Conservation (phyloP, 148 eudicot genomes). For the Cornus kousa region DNA sequence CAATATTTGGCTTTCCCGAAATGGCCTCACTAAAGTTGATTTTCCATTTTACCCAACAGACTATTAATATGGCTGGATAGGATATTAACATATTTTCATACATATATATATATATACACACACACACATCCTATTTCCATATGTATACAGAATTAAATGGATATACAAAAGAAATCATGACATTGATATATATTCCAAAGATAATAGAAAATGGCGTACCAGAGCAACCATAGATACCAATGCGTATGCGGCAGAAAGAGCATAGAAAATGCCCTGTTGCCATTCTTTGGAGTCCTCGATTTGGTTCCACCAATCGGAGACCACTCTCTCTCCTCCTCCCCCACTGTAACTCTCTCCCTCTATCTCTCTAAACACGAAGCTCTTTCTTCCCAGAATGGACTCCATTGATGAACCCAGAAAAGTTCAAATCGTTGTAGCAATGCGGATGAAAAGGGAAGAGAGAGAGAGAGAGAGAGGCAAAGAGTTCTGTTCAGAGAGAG, state of each 20-base stretch:
- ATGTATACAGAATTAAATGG: too few relatives aligned
- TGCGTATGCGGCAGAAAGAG: constrained; percentile 37
- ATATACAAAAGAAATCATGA: too few relatives aligned
- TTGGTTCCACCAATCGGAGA: constrained; percentile 20
- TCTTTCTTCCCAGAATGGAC: neutral
- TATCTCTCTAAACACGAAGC: neutral
- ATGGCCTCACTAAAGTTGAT: too few relatives aligned
- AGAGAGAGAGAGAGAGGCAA: neutral
- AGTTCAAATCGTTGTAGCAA: neutral
- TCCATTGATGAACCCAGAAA: constrained; percentile 9
- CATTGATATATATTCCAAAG: neutral
- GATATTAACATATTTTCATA: too few relatives aligned
- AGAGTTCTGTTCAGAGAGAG: neutral
- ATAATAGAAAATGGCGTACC: constrained; percentile 22
- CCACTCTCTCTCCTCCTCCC: constrained; percentile 1
- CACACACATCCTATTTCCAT: too few relatives aligned
- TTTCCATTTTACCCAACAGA: too few relatives aligned
- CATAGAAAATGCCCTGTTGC: constrained; percentile 32
- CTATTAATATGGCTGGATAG: too few relatives aligned
- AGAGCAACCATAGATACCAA: constrained; percentile 33
- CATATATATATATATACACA: too few relatives aligned
- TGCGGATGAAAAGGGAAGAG: neutral
- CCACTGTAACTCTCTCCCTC: neutral
- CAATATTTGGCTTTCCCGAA: too few relatives aligned
- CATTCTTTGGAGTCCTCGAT: constrained; percentile 15